phyloP scores from a whole-genome alignment of 139 green algal genomes.

The Medakamo hakoo region DNA sequence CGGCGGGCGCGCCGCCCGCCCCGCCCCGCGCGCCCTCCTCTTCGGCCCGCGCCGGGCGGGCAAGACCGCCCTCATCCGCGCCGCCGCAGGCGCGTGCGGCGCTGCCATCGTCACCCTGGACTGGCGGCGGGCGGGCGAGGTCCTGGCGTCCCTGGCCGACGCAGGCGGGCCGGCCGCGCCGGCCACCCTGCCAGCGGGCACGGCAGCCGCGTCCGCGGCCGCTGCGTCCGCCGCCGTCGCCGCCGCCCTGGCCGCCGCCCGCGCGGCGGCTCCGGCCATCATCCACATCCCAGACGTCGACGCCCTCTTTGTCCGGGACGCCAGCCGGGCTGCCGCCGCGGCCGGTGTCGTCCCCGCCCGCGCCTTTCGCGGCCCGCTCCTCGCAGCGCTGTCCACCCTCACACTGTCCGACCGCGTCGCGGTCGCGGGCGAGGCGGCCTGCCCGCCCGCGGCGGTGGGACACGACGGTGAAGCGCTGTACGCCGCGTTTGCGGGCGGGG shows the following conservation, averaged over 20 bases:
- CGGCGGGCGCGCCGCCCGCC: too few species aligned
- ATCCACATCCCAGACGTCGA: not conserved
- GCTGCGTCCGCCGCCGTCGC: not conserved
- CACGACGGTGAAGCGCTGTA: not conserved
- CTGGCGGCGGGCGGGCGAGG: too few species aligned
- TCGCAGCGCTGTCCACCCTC: too few species aligned
- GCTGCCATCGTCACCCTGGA: not conserved
- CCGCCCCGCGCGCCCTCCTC: not conserved
- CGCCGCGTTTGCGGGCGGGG: not conserved
- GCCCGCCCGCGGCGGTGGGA: too few species aligned
- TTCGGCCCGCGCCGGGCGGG: not conserved
- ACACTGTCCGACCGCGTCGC: not conserved
- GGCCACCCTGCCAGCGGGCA: too few species aligned
- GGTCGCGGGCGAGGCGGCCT: not conserved
- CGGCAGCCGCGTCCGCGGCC: not conserved
- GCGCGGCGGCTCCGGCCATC: not conserved
- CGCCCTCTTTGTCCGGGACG: not conserved
- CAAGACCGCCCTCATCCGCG: not conserved
- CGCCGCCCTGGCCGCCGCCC: not conserved
- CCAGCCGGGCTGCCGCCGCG: too few species aligned
- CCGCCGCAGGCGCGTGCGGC: not conserved
- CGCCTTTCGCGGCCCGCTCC: not conserved
- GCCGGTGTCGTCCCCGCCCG: too few species aligned
- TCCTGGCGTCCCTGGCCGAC: too few species aligned
- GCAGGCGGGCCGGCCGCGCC: too few species aligned